Base-by-base conservation (phyloP, 2,329 filamentous ascomycete genomes). In the Fusarium neocosmosporiellum region DNA sequence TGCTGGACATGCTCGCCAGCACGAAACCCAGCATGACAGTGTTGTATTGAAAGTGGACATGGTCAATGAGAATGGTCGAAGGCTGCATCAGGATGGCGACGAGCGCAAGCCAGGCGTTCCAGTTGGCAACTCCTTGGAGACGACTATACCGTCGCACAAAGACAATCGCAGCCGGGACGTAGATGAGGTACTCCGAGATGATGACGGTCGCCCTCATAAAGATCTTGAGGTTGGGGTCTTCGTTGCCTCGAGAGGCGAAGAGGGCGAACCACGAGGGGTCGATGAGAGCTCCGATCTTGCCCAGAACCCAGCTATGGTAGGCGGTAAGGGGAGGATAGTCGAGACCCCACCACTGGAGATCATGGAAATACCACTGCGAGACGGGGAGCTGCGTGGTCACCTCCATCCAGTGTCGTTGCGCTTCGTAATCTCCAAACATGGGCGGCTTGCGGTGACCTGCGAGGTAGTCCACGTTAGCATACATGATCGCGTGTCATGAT, bases 361-460 rank as follows among this genome's bases (percentile, higher is more conserved):
- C 95, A 81, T 99, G 94, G 80, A 97, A 98, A 83, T 99, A 99
- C 96, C 97, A 99, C 81, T 96, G 93, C 13, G 94, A 96, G 39
- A 97, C 88, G 16, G 96, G 96, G 2, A 99, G 86, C 67, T 98
- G 90, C 10, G 90, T 93, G 2, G 96, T 98, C 73, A 99, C 87
- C 80, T 99, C 96, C 95, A 99, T 98, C 96, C 96, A 99, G 83
- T 99, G 96, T 77, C 96, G 87, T 82, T 99, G 96, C 5, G 97
- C 96, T 85, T 99, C 96, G 83, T 98, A 99, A 83, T 99, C 96
- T 74, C 96, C 96, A 79, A 95, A 93, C 91, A 98, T 95, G 7
- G 96, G 96, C 37, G 95, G 95, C 68, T 89, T 90, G 67, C 92
- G 86, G 78, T 92, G 93, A 64, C 96, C 93, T 95, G 70, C 20